Evolutionary conservation across 352 stramenopile genomes (phyloP).

Genomic region (Pythium volutum): DNA sequence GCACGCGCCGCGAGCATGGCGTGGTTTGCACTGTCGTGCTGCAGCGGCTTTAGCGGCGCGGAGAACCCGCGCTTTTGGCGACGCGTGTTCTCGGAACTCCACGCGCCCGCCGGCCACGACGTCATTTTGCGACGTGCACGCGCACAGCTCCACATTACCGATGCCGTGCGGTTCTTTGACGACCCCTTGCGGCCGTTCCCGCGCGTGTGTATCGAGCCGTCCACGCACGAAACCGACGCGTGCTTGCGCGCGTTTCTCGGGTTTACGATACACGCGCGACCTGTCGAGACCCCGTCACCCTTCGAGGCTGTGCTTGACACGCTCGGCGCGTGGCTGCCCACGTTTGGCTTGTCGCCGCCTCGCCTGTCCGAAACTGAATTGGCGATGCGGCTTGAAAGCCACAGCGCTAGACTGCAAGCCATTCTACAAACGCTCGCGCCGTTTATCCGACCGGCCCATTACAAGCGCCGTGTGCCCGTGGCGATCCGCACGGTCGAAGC

Average conservation of each 20-base stretch:
- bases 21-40: conserved; percentile 11
- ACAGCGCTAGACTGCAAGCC: not conserved
- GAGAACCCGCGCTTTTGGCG: conserved; percentile 17
- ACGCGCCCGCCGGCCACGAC: not conserved
- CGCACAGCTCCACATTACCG: not conserved
- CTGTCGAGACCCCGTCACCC: not conserved
- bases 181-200: not conserved
- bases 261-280: not conserved
- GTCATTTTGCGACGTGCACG: not conserved
- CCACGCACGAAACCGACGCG: not conserved
- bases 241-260: not conserved
- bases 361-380: not conserved
- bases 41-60: not conserved
- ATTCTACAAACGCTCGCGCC: not conserved
- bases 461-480: not conserved
- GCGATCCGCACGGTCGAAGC: not conserved
- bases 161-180: not conserved
- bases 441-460: not conserved
- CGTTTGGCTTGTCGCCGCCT: not conserved
- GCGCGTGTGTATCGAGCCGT: not conserved
- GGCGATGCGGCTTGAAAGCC: not conserved
- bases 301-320: not conserved
- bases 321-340: not conserved
- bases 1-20: conserved; percentile 1
- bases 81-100: conserved; percentile 7